These are phyloP conservation scores for Epichloe scottii DNA, from an alignment of 2,329 filamentous ascomycete genomes.

Conservation along the genomic window DNA sequence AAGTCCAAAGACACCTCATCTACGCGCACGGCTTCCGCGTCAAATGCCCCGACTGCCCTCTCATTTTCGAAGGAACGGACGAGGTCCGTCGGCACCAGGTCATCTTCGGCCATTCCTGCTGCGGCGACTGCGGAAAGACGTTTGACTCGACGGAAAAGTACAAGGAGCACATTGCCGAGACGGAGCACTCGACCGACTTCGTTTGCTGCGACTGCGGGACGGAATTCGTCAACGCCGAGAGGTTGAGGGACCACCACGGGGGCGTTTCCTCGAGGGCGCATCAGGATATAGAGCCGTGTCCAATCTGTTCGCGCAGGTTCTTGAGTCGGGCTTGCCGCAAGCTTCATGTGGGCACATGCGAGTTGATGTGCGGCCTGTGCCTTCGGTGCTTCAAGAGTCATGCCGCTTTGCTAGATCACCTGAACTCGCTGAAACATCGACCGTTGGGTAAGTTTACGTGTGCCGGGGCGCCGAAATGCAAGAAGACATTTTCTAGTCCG, in stretches of 20 bases:
- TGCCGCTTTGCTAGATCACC: constrained; percentile 2
- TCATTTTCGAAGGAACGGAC: not conserved
- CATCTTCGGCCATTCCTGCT: not conserved
- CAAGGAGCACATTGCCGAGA: not conserved
- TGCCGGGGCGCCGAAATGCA: constrained; percentile 5
- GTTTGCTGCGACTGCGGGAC: constrained; percentile 5
- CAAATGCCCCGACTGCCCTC: not conserved
- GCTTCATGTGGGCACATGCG: not conserved
- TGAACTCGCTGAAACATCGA: constrained; percentile 3
- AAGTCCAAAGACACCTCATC: not conserved
- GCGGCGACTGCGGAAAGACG: not conserved
- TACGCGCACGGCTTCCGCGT: not conserved
- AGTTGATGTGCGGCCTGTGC: constrained; percentile 1
- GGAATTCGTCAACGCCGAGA: not conserved
- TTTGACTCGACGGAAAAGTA: not conserved
- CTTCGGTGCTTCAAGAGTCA: not conserved
- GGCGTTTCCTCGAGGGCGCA: not conserved
- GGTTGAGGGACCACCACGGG: constrained; percentile 1
- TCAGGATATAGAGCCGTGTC: not conserved
- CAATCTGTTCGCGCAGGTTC: not conserved
- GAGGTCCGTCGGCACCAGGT: not conserved
- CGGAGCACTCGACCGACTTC: not conserved
- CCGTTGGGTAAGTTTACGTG: constrained; percentile 7
- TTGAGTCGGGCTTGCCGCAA: not conserved
- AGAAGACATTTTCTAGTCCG: constrained; percentile 4